Base-by-base conservation (phyloP, 257 asterid genomes). In the Nicotiana paniculata region DNA sequence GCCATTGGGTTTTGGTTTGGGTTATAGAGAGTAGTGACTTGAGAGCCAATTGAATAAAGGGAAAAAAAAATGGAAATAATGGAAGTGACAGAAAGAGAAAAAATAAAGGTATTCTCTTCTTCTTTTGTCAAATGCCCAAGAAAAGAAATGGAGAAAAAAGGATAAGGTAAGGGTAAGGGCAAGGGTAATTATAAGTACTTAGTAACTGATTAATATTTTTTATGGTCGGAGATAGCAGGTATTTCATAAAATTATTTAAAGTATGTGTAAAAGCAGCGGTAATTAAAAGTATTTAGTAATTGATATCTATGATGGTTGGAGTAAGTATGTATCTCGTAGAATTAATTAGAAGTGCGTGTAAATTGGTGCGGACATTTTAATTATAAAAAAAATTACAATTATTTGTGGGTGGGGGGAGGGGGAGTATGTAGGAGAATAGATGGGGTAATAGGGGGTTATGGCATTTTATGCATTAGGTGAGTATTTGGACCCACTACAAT, bases 401-500 rank as follows among this genome's bases (percentile, higher is more conserved):
- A 39, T 39, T 39, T 39, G 11, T 11, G 10, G 30, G 30, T 1
- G 0, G 2, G 16, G 32, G 67, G 6, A 5, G 3, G 54, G 15
- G 54, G 0, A 13, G 8, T 12, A 46, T 3, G 63, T 3, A 26
- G 79, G 16, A 15, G 48, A 69, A 66, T 70, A 11, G 67, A 65
- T 58, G 21, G 84, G 24, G 37, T 82, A 81, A 83, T 9, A 9
- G 12, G 11, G 87, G 86, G 83, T 76, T 79, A 86, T 86, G 89
- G 87, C 85, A 83, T 85, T 46, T 77, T 85, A 74, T 69, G 90
- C 82, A 75, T 83, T 86, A 82, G 91, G 89, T 85, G 84, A 84
- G 81, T 69, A 26, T 30, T 82, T 59, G 86, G 87, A 79, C 87
- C 88, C 90, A 86, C 53, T 51, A 81, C 77, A 75, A 80, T 81